Evolutionary conservation across 164 flowering plant genomes (phyloP), one percentile per base, ranked within the genome.

Genomic region (Magnolia kwangsiensis): DNA sequence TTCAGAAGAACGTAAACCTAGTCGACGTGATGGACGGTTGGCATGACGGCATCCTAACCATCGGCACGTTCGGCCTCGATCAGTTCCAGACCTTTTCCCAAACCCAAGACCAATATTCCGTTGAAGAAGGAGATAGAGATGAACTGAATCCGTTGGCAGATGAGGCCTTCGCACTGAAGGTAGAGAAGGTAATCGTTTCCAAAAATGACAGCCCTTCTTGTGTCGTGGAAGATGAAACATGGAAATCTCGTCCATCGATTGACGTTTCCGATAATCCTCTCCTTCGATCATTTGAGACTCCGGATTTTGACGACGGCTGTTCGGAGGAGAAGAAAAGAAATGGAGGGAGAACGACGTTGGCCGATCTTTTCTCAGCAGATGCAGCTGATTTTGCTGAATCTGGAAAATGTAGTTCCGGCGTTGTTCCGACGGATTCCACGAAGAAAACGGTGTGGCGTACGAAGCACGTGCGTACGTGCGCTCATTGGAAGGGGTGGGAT

Each of bases 31-130:
- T 88, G 20, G 87, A 87, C 45, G 84, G 84, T 8, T 90, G 93
- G 96, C 83, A 73, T 69, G 86, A 88, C 37, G 93, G 92, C 63
- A 82, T 91, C 68, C 78, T 91, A 7, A 76, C 91, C 6, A 91
- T 91, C 45, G 96, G 96, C 27, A 91, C 96, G 2, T 84, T 91
- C 9, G 96, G 96, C 6, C 82, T 84, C 70, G 85, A 89, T 64
- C 85, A 86, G 4, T 49, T 87, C 37, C 74, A 77, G 18, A 61
- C 74, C 13, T 79, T 63, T 14, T 20, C 69, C 67, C 29, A 75
- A 29, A 63, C 27, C 74, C 79, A 73, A 5, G 73, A 75, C 61
- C 82, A 81, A 58, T 29, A 72, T 63, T 76, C 65, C 75, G 75
- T 72, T 10, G 49, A 78, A 3, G 65, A 80, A 21, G 80, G 72